phyloP scores from a whole-genome alignment of 139 green algal genomes.

The Bryopsis sp. region DNA sequence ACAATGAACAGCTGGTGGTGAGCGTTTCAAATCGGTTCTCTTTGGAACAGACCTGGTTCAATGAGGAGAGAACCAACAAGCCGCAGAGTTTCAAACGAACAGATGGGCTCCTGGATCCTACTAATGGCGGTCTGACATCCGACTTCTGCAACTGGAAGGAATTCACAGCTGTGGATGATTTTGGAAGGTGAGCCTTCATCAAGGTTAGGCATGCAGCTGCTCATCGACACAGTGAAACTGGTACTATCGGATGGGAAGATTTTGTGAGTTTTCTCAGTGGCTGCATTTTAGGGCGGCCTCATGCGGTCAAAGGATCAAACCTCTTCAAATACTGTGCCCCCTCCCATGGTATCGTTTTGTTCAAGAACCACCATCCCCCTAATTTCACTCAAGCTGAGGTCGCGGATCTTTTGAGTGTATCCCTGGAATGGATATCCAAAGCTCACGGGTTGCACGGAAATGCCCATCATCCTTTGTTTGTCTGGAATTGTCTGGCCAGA shows the following conservation, averaged over 20 bases:
- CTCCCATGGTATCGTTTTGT: slow-evolving; percentile 61
- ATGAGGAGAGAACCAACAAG: slow-evolving; percentile 51
- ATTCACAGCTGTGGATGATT: slow-evolving; percentile 52
- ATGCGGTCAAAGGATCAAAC: slow-evolving; percentile 66
- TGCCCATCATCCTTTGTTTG: slow-evolving; percentile 5
- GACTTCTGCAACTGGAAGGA: slow-evolving; percentile 64
- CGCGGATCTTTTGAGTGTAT: slow-evolving; percentile 29
- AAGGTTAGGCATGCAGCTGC: background rate
- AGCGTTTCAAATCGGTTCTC: slow-evolving; percentile 44
- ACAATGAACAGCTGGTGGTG: slow-evolving; percentile 57
- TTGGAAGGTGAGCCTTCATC: slow-evolving; percentile 30
- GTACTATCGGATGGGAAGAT: background rate
- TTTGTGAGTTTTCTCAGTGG: slow-evolving; percentile 18
- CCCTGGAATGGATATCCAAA: slow-evolving; percentile 1
- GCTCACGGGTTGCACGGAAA: background rate
- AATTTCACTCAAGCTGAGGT: slow-evolving; percentile 41
- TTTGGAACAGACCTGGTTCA: slow-evolving; percentile 50
- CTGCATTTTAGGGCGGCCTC: slow-evolving; percentile 25
- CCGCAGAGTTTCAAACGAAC: slow-evolving; percentile 55
- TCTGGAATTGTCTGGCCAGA: slow-evolving; percentile 20
- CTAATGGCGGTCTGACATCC: slow-evolving; percentile 31
- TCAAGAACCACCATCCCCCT: slow-evolving; percentile 77
- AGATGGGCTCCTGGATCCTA: slow-evolving; percentile 29
- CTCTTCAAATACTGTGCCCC: slow-evolving; percentile 75
- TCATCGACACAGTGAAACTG: background rate